These are phyloP conservation scores for Lichtheimia ramosa DNA, from an alignment of 371 early-diverging fungal genomes.

Conservation along the genomic window DNA sequence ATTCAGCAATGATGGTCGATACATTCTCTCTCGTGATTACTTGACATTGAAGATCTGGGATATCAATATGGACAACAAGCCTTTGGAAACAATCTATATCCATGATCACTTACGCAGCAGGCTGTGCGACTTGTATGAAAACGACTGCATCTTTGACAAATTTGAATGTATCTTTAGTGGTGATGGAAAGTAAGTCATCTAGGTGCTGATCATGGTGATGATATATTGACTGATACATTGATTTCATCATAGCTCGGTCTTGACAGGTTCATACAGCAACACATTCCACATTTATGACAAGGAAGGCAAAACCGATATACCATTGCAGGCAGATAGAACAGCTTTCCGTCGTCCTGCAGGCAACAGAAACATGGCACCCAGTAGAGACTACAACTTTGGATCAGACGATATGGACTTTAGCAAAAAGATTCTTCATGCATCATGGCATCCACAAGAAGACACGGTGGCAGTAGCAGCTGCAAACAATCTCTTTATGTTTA, in stretches of 20 bases:
- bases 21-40: constrained; percentile 96
- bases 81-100: constrained; percentile 91
- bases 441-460: constrained; percentile 97
- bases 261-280: constrained; percentile 98
- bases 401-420: constrained; percentile 75
- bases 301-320: constrained; percentile 73
- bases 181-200: constrained; percentile 64
- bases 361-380: constrained; percentile 45
- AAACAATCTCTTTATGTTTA: constrained; percentile 96
- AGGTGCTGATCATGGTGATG: not conserved
- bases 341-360: constrained; percentile 80
- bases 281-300: constrained; percentile 90
- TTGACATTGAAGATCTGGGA: constrained; percentile 97
- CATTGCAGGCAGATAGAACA: constrained; percentile 96
- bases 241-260: constrained; percentile 53
- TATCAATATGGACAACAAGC: constrained; percentile 92
- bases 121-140: constrained; percentile 97
- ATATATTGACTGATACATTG: not conserved
- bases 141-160: constrained; percentile 99
- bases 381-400: constrained; percentile 5
- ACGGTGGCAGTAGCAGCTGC: constrained; percentile 96
- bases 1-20: constrained; percentile 94
- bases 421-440: constrained; percentile 96
- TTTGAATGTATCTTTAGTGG: constrained; percentile 97
- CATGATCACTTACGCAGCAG: constrained; percentile 93